phyloP scores from a whole-genome alignment of 2,329 filamentous ascomycete species.

The Fusarium anthophilum region DNA sequence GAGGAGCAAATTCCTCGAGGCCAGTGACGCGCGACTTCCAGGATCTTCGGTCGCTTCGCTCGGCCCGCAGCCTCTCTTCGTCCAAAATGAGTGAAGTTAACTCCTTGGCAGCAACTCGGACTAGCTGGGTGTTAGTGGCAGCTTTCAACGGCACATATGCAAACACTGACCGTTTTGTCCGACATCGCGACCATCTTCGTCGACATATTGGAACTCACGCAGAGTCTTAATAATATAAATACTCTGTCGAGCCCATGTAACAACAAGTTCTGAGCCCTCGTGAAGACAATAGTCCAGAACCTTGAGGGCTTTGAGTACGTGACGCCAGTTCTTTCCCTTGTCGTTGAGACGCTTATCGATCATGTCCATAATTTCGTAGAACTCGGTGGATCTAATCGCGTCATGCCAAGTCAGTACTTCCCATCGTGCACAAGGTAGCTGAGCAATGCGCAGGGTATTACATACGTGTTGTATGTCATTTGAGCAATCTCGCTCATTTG shows the following conservation, averaged over 20 bases:
- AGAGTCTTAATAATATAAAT: conserved; percentile 99
- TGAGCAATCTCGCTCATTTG: conserved; percentile 99
- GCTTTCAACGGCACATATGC: neutral
- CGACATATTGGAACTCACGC: conserved; percentile 95
- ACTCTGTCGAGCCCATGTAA: conserved; percentile 98
- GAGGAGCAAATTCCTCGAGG: conserved; percentile 79
- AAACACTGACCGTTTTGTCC: conserved; percentile 85
- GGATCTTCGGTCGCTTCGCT: conserved; percentile 88
- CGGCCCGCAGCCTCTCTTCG: conserved; percentile 89
- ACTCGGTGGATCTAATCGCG: conserved; percentile 81
- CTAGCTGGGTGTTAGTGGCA: conserved; percentile 57
- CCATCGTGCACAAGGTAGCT: neutral
- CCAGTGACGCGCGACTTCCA: conserved; percentile 98
- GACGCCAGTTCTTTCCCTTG: conserved; percentile 99
- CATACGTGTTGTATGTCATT: conserved; percentile 97
- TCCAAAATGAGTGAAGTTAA: conserved; percentile 91
- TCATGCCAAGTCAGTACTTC: conserved; percentile 31
- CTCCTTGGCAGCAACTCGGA: conserved; percentile 95
- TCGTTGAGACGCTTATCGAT: conserved; percentile 98
- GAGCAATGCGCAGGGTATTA: conserved; percentile 22
- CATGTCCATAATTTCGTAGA: conserved; percentile 99
- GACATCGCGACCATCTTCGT: conserved; percentile 94
- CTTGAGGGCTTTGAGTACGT: conserved; percentile 96
- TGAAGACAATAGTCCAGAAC: conserved; percentile 98
- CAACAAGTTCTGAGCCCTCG: conserved; percentile 94